phyloP scores from a whole-genome alignment of 352 stramenopile species.

The Phytophthora fragariae region DNA sequence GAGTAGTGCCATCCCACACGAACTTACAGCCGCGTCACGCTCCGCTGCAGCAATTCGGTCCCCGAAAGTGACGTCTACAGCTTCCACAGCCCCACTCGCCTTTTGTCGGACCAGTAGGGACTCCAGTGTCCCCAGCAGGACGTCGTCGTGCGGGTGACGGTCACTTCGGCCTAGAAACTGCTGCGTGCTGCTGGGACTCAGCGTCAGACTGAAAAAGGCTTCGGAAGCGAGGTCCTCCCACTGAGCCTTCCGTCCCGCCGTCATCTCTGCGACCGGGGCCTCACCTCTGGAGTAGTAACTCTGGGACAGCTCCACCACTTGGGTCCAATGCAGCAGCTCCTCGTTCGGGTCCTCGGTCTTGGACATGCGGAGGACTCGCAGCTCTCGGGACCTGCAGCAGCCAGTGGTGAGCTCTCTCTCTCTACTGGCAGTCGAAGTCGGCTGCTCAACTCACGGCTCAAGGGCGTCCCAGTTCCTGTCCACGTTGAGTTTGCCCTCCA shows the following conservation, averaged over 20 bases:
- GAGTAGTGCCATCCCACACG: neutral
- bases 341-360: constrained; percentile 72
- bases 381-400: constrained; percentile 50
- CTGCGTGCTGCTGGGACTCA: constrained; percentile 35
- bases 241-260: constrained; percentile 2
- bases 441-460: constrained; percentile 27
- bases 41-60: constrained; percentile 25
- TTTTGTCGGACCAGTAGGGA: constrained; percentile 43
- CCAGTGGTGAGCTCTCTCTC: neutral
- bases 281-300: constrained; percentile 46
- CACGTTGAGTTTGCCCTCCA: constrained; percentile 80
- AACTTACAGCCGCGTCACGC: constrained; percentile 15
- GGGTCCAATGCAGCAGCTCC: constrained; percentile 77
- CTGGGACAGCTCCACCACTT: constrained; percentile 56
- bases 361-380: constrained; percentile 61
- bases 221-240: constrained; percentile 54
- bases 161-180: constrained; percentile 37
- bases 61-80: constrained; percentile 30
- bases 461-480: constrained; percentile 50
- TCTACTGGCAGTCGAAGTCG: too few species aligned
- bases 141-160: constrained; percentile 31
- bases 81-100: constrained; percentile 3
- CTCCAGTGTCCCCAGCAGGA: constrained; percentile 50
- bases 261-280: neutral
- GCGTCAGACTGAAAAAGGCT: constrained; percentile 55